Conservation (phyloP, 371 early-diverging fungal genomes). For the Apophysomyces elegans region DNA sequence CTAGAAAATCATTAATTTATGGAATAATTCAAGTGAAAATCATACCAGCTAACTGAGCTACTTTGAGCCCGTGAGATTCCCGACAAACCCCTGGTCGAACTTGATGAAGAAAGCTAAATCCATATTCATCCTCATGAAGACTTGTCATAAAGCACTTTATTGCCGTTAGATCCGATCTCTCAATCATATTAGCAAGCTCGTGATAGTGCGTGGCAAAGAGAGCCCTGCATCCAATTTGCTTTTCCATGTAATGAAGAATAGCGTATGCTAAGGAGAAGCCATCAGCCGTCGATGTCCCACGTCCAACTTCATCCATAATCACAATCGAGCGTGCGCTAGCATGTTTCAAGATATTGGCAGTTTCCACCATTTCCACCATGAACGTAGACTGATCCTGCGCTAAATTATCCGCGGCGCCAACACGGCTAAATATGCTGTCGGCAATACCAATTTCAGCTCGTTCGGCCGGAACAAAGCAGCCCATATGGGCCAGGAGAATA, state of each 20-base stretch:
- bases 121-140: conserved; percentile 45
- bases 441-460: conserved; percentile 84
- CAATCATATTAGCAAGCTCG: conserved; percentile 66
- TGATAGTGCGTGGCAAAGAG: conserved; percentile 98
- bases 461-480: conserved; percentile 92
- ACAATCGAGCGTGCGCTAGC: conserved; percentile 85
- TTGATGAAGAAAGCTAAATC: conserved; percentile 65
- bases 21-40: background rate
- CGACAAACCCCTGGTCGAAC: conserved; percentile 65
- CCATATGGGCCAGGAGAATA: conserved; percentile 92
- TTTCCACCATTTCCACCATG: conserved; percentile 99
- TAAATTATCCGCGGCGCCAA: conserved; percentile 81
- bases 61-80: conserved; percentile 72
- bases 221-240: conserved; percentile 62
- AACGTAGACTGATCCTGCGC: conserved; percentile 94
- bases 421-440: conserved; percentile 87
- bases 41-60: conserved; percentile 71
- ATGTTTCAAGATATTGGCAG: conserved; percentile 83
- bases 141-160: conserved; percentile 64
- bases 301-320: conserved; percentile 98
- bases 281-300: conserved; percentile 95
- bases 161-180: conserved; percentile 19
- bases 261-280: conserved; percentile 93
- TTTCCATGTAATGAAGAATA: conserved; percentile 79
- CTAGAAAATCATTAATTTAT: background rate